These are phyloP conservation scores for Trichophyton schoenleinii DNA, from an alignment of 2,329 filamentous ascomycete genomes.

Conservation along the genomic window DNA sequence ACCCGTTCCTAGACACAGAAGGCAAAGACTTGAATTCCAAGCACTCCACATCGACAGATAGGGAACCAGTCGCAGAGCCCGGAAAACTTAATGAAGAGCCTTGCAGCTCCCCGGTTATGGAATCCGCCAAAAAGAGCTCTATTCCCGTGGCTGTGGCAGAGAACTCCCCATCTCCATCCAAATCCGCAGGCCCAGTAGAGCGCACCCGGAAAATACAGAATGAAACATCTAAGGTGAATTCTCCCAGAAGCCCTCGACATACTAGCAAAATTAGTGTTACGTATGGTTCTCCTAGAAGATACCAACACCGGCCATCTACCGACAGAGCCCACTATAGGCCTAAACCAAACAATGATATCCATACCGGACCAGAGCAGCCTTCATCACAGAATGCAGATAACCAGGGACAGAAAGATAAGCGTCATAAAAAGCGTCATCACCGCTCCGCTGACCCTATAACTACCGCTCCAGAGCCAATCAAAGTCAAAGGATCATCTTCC, in stretches of 20 bases:
- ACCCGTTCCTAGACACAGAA: not conserved
- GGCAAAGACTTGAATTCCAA: not conserved
- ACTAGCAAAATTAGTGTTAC: not conserved
- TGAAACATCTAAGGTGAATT: not conserved
- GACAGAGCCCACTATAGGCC: constrained; percentile 6
- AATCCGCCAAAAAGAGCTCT: not conserved
- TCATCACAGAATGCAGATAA: not conserved
- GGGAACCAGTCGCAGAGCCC: not conserved
- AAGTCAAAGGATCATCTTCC: constrained; percentile 6
- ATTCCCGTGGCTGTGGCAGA: not conserved
- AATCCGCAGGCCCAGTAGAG: not conserved
- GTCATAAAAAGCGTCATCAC: not conserved
- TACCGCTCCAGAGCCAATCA: not conserved
- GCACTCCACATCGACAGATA: not conserved
- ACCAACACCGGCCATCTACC: not conserved
- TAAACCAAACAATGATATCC: constrained; percentile 7
- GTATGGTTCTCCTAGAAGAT: constrained; percentile 7
- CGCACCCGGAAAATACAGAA: not conserved
- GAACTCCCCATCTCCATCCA: not conserved
- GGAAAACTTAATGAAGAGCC: not conserved
- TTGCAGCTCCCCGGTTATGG: not conserved
- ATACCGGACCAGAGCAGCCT: not conserved
- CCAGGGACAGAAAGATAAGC: not conserved
- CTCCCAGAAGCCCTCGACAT: not conserved
- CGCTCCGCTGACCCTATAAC: not conserved